Base-by-base conservation (phyloP, 163 green algal genomes). In the Scenedesmus sp. region DNA sequence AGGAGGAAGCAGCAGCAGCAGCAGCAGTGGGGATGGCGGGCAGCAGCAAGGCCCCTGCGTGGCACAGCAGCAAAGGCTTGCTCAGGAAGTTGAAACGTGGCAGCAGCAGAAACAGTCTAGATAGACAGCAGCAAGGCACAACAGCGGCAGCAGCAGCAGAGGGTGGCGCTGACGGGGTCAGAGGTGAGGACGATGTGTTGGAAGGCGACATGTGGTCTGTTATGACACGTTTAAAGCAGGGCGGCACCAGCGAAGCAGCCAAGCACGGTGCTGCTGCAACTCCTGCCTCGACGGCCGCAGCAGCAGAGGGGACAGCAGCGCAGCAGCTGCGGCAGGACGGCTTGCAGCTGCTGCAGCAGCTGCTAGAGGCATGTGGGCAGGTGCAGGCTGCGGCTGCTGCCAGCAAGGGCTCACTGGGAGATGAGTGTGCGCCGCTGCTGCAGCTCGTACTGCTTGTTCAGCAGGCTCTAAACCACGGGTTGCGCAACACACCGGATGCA, bases 191-290 rank as follows among this genome's bases (percentile, higher is more conserved):
- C 33, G 85, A 85, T 56, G 12, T 90, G 1, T 53, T 90, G 9
- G 85, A 85, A 7, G 85, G 85, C 1, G 85, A 90, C 72, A 90
- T 90, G 85, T 90, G 85, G 85, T 85, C 85, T 42, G 72, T 90
- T 16, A 76, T 90, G 72, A n/a, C 72, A 15, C 44, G 85, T 13
- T 49, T 90, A 7, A 85, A 84, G 78, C 35, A 51, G 22, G 73
- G 4, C n/a, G 37, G 73, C 15, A 20, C 24, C 16, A 37, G 35
- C 2, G n/a, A 40, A 70, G 70, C 59, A 81, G 81, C 73, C 12
- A 82, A 49, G 35, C 65, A 76, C 40, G 65, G 65, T 40, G 65
- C 78, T 83, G 78, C 40, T 59, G 13, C 49, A 20, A 12, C 49
- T 12, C 16, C 61, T 12, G n/a, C 73, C 16, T 18, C 73, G n/a